Evolutionary conservation across 1,284 basidiomycete genomes (phyloP), one percentile per base, ranked within the genome.

Genomic region (Waitea zeae): DNA sequence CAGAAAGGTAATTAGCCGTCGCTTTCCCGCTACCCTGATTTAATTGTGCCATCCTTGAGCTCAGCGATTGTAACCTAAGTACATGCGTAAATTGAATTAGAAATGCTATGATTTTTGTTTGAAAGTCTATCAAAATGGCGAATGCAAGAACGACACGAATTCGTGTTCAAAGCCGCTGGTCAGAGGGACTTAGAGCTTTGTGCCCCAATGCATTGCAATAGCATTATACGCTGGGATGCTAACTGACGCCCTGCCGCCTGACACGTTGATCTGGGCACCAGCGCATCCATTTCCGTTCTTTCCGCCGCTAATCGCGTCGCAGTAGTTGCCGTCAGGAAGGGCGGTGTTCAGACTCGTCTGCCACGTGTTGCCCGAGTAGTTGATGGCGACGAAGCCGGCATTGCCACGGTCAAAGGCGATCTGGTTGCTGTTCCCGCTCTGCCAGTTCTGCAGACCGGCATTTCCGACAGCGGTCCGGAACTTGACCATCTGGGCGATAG

Each of bases 401-500:
- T 20, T 39, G 39, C 54, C 56, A 29, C 56, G 45, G 7, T 51
- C 51, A 38, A 57, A 59, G 0, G 56, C 55, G 39, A 58, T 52
- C 27, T 53, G 54, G 31, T 33, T 17, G 18, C 12, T 19, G 18
- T 12, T 19, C 19, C 20, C 15, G 9, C 31, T 37, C 17, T 29
- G 20, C 31, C 51, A 53, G 38, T 55, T 49, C 12, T 41, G 46
- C 15, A 58, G 35, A 4, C 43, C 27, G 19, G 36, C 43, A 27
- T 37, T 46, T 19, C 44, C 54, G 20, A 53, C 53, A 17, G 39
- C 44, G 42, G 54, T 56, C 40, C 45, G 54, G 46, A 59, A 57
- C 7, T 49, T 49, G 31, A 53, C 48, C 49, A 58, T 52, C 2
- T 51, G 51, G 14, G 51, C 40, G 34, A 58, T 46, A 3, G 51